Percentiles rank a stretch among this genome's conserved stretches.
Conservation (phyloP, 805 yeast species). For the Metschnikowia matae region DNA sequence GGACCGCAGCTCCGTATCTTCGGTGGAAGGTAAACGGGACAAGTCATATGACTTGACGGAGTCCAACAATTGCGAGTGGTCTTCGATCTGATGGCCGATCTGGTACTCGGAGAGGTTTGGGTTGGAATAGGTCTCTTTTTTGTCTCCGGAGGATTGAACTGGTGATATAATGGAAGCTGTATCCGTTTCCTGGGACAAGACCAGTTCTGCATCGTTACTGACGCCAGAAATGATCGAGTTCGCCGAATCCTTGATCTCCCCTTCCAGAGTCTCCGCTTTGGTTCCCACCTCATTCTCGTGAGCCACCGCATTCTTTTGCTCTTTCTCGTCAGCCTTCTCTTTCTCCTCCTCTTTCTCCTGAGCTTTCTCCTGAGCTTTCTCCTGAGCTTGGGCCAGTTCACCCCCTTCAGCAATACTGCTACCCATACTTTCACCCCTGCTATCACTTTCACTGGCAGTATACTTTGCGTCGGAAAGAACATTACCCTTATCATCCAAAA, state of each 20-base stretch:
- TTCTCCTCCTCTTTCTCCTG: too few species aligned
- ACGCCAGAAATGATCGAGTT: too few species aligned
- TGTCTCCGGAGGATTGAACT: background rate
- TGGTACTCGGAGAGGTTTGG: conserved; percentile 45
- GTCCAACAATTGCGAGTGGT: conserved; percentile 33
- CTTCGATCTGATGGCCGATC: conserved; percentile 35
- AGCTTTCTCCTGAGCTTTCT: too few species aligned
- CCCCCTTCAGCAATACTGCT: too few species aligned
- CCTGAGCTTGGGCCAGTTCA: too few species aligned
- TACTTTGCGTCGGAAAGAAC: conserved; percentile 45
- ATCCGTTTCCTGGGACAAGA: background rate
- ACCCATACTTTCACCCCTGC: background rate
- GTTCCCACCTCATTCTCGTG: too few species aligned
- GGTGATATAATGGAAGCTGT: conserved; percentile 6
- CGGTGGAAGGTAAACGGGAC: conserved; percentile 20
- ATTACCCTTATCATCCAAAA: conserved; percentile 52
- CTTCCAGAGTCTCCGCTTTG: too few species aligned
- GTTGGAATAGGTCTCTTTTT: conserved; percentile 29
- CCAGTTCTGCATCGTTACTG: too few species aligned
- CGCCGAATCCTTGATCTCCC: too few species aligned
- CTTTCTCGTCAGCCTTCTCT: too few species aligned
- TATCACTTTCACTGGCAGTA: background rate
- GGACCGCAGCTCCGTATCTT: conserved; percentile 15
- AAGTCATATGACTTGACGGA: conserved; percentile 35
- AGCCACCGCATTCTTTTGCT: too few species aligned